phyloP scores from a whole-genome alignment of 768 basidiomycete species.

The Cantharellus cinnabarinus region DNA sequence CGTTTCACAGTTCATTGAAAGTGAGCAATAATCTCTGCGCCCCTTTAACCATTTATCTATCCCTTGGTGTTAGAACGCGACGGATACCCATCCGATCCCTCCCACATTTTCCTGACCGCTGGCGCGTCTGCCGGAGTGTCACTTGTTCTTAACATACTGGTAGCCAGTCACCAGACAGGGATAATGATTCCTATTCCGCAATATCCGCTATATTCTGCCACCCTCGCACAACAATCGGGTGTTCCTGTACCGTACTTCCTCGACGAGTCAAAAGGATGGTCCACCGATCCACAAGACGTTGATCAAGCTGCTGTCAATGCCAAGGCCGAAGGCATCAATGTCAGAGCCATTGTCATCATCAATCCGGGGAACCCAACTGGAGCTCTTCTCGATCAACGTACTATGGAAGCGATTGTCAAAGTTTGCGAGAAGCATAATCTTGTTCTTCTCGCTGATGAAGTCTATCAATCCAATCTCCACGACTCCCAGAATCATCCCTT shows the following conservation, averaged over 20 bases:
- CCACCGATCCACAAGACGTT: constrained; percentile 51
- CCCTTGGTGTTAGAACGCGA: constrained; percentile 45
- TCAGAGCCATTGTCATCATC: constrained; percentile 87
- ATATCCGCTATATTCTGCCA: constrained; percentile 93
- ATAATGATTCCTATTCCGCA: constrained; percentile 94
- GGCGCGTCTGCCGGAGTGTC: constrained; percentile 93
- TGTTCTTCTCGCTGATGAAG: constrained; percentile 89
- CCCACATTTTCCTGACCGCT: constrained; percentile 81
- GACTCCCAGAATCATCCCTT: constrained; percentile 46
- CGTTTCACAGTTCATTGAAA: constrained; percentile 76
- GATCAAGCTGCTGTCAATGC: constrained; percentile 46
- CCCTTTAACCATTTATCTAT: not conserved
- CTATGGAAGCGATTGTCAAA: constrained; percentile 56
- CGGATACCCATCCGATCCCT: constrained; percentile 63
- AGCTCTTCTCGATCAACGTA: constrained; percentile 47
- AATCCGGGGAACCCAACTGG: constrained; percentile 99
- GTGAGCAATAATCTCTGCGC: constrained; percentile 22
- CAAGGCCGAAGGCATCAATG: constrained; percentile 32
- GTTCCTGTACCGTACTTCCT: constrained; percentile 73
- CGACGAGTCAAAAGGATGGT: constrained; percentile 65
- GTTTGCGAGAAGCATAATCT: constrained; percentile 71
- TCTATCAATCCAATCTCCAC: constrained; percentile 94
- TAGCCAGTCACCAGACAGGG: constrained; percentile 43
- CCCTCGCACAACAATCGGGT: constrained; percentile 73
- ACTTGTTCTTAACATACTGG: constrained; percentile 60